Conservation (phyloP, 805 yeast species). For the Teunomyces atbi region DNA sequence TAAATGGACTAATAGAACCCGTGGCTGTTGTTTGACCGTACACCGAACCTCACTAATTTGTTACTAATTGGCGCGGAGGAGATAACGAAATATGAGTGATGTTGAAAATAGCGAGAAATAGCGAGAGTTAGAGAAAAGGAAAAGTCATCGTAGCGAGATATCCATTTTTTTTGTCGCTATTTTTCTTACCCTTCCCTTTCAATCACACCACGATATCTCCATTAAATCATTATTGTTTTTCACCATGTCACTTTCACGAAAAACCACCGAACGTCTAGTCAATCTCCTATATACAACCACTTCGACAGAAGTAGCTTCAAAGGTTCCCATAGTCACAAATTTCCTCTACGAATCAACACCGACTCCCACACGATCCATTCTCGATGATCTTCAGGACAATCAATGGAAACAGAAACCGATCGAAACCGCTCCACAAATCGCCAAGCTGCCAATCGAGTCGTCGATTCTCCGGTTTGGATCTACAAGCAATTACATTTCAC, state of each 20-base stretch:
- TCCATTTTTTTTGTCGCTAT: too few species aligned
- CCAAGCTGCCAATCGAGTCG: conserved; percentile 10
- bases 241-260: conserved; percentile 1
- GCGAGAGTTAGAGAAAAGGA: too few species aligned
- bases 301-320: conserved; percentile 26
- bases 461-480: conserved; percentile 40
- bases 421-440: conserved; percentile 20
- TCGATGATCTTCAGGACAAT: conserved; percentile 29
- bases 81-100: too few species aligned
- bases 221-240: background rate
- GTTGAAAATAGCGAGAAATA: too few species aligned
- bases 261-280: conserved; percentile 23
- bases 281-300: conserved; percentile 31
- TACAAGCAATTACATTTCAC: conserved; percentile 34
- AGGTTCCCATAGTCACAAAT: conserved; percentile 25
- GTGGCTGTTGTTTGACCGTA: too few species aligned
- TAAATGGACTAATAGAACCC: too few species aligned
- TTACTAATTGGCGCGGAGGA: background rate
- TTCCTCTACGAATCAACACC: conserved; percentile 18
- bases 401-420: conserved; percentile 32
- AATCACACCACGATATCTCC: background rate
- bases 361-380: conserved; percentile 14
- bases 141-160: too few species aligned
- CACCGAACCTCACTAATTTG: background rate
- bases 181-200: too few species aligned